Evolutionary conservation across 106 monocot genomes (phyloP).

Genomic region (Acorus gramineus): DNA sequence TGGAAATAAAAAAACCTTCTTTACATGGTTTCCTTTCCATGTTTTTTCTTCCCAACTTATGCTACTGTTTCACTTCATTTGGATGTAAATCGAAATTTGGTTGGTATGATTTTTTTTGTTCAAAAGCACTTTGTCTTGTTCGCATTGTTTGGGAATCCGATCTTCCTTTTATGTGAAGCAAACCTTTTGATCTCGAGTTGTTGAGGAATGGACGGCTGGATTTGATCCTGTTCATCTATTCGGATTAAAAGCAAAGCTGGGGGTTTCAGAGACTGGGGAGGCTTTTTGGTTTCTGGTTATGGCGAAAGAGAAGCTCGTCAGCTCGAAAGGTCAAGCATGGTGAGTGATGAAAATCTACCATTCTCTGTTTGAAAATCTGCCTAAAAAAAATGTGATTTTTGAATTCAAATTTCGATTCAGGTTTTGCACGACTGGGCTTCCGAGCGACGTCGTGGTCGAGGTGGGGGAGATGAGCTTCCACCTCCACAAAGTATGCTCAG

Average conservation of each 20-base stretch:
- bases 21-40: too few species aligned
- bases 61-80: too few species aligned
- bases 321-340: slow-evolving; percentile 64
- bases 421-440: slow-evolving; percentile 86
- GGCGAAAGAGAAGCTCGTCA: slow-evolving; percentile 29
- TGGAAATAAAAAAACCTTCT: too few species aligned
- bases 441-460: slow-evolving; percentile 78
- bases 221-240: not conserved
- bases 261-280: not conserved
- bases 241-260: not conserved
- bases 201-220: too few species aligned
- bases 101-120: too few species aligned
- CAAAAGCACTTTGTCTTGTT: too few species aligned
- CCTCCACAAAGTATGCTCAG: slow-evolving; percentile 66
- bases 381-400: not conserved
- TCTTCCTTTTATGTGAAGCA: too few species aligned
- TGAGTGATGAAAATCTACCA: not conserved
- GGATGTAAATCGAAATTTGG: too few species aligned
- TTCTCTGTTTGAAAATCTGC: not conserved
- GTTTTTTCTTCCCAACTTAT: too few species aligned
- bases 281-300: slow-evolving; percentile 6
- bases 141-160: too few species aligned
- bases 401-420: slow-evolving; percentile 9
- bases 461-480: slow-evolving; percentile 76
- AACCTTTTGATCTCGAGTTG: too few species aligned